Evolutionary conservation across 2,329 filamentous ascomycete species (phyloP).

Genomic region (Hirsutella rhossiliensis): DNA sequence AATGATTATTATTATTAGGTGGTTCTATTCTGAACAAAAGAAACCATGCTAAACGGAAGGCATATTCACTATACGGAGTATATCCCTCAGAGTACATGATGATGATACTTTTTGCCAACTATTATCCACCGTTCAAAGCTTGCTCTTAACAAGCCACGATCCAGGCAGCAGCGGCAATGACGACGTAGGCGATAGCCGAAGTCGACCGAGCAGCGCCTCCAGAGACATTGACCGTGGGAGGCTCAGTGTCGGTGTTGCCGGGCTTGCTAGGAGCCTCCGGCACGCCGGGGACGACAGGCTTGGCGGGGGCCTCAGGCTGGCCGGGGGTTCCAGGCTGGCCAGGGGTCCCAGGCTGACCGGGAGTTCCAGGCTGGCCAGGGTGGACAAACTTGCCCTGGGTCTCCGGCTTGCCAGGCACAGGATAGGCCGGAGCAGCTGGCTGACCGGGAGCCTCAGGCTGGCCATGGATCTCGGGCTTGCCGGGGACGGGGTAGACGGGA

Average conservation of each 20-base stretch:
- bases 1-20: too few species aligned
- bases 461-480: not conserved
- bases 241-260: not conserved
- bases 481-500: not conserved
- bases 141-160: not conserved
- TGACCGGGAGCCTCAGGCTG: not conserved
- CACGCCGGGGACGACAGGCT: not conserved
- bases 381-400: not conserved
- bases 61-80: too few species aligned
- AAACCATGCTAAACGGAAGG: too few species aligned
- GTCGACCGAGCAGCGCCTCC: not conserved
- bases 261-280: not conserved
- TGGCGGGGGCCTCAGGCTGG: not conserved
- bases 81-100: too few species aligned
- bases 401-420: not conserved
- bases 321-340: not conserved
- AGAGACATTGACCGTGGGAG: not conserved
- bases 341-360: not conserved
- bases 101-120: too few species aligned
- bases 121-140: not conserved
- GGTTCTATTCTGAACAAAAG: too few species aligned
- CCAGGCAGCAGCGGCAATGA: not conserved
- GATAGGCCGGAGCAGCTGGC: not conserved
- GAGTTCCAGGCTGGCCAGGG: not conserved
- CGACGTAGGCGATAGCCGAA: not conserved